phyloP scores from a whole-genome alignment of 2,329 filamentous ascomycete genomes.

The Fusarium staphyleae region DNA sequence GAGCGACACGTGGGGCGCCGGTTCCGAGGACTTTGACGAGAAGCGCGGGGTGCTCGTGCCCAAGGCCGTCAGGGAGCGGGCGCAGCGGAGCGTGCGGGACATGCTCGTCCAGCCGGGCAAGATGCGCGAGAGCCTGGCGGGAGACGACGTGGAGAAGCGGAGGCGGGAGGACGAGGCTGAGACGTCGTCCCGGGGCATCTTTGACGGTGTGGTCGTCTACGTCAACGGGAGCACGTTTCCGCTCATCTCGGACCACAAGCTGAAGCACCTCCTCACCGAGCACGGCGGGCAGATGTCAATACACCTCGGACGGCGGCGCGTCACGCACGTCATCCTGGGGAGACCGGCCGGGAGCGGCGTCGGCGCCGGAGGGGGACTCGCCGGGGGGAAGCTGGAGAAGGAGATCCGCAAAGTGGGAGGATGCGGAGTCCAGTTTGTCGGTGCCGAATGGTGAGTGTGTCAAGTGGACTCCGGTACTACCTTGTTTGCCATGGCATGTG shows the following conservation, averaged over 20 bases:
- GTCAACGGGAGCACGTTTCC: conserved; percentile 89
- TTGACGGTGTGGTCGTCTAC: conserved; percentile 77
- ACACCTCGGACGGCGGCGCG: conserved; percentile 72
- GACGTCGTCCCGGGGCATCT: conserved; percentile 57
- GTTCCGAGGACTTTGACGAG: conserved; percentile 63
- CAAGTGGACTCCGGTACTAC: not conserved
- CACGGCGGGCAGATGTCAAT: conserved; percentile 78
- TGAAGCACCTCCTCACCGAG: conserved; percentile 78
- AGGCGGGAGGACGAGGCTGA: conserved; percentile 58
- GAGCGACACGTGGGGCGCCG: conserved; percentile 70
- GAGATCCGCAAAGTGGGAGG: conserved; percentile 75
- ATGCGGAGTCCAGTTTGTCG: conserved; percentile 78
- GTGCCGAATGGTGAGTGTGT: conserved; percentile 72
- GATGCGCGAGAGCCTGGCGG: conserved; percentile 46
- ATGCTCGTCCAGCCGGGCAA: conserved; percentile 59
- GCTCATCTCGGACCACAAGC: conserved; percentile 81
- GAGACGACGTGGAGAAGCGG: conserved; percentile 36
- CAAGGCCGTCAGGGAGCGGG: conserved; percentile 50
- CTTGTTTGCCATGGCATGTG: not conserved
- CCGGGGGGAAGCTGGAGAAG: conserved; percentile 79
- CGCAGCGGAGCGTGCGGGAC: conserved; percentile 56
- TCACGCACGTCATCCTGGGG: conserved; percentile 88
- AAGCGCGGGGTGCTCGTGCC: conserved; percentile 53
- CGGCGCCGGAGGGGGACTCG: conserved; percentile 76
- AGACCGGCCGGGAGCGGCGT: conserved; percentile 54